Conservation (phyloP, 2,329 filamentous ascomycete species). For the Endocalyx cinctus region DNA sequence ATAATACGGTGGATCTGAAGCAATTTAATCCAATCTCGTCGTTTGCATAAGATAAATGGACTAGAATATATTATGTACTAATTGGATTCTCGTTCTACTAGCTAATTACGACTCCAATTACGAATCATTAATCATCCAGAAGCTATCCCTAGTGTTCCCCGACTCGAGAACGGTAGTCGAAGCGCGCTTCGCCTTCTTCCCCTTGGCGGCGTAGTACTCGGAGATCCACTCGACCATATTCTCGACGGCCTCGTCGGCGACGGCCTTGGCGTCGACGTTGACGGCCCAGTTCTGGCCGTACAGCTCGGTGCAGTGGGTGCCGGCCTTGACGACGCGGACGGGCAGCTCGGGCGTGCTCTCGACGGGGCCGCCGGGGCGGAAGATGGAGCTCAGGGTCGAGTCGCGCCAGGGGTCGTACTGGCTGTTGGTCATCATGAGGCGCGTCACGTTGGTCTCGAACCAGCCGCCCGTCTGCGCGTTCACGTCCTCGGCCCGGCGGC, state of each 20-base stretch:
- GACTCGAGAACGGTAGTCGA: too few species aligned
- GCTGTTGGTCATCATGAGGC: slow-evolving; percentile 55
- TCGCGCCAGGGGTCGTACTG: slow-evolving; percentile 58
- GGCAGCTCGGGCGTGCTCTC: slow-evolving; percentile 41
- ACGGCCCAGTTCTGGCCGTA: slow-evolving; percentile 36
- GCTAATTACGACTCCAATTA: too few species aligned
- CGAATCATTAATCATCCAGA: too few species aligned
- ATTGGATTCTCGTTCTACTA: too few species aligned
- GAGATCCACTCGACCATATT: slow-evolving; percentile 13
- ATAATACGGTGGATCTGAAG: too few species aligned
- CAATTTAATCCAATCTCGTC: too few species aligned
- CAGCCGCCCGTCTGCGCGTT: slow-evolving; percentile 55
- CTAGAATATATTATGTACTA: too few species aligned
- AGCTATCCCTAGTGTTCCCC: too few species aligned
- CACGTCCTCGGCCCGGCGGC: slow-evolving; percentile 41
- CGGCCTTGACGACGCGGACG: slow-evolving; percentile 48
- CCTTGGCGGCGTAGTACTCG: too few species aligned
- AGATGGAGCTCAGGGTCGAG: slow-evolving; percentile 46
- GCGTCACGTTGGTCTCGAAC: slow-evolving; percentile 36
- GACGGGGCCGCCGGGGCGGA: slow-evolving; percentile 51
- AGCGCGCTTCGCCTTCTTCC: too few species aligned
- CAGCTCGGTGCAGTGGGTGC: slow-evolving; percentile 53
- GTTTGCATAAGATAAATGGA: too few species aligned
- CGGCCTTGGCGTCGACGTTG: slow-evolving; percentile 8
- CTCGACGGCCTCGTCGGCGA: slow-evolving; percentile 8